A percentile compares a stretch with the other conserved stretches of the same genome.
Conservation (phyloP, 495 filamentous ascomycete genomes). For the Aspergillus biplanus region DNA sequence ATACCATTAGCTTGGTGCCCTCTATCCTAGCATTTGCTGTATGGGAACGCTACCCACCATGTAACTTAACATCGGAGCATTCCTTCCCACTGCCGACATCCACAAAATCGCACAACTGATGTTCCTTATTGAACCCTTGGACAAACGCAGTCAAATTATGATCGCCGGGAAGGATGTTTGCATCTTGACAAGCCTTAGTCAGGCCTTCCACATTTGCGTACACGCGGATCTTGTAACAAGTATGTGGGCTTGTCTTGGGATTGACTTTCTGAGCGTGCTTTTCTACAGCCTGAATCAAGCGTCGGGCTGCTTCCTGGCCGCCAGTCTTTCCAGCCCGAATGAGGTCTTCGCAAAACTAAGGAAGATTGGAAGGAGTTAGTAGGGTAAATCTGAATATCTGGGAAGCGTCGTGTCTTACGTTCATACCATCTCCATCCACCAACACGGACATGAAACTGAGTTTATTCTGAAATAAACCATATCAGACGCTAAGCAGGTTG, state of each 20-base stretch:
- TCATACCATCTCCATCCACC: conserved; percentile 39
- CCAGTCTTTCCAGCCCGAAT: conserved; percentile 28
- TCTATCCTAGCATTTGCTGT: neutral
- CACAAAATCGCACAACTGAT: conserved; percentile 35
- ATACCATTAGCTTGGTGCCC: neutral
- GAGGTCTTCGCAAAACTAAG: conserved; percentile 27
- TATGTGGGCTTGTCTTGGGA: conserved; percentile 17
- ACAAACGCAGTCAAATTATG: conserved; percentile 29
- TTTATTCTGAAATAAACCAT: conserved; percentile 19
- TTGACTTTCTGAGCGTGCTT: conserved; percentile 15
- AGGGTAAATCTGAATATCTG: neutral
- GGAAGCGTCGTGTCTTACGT: conserved; percentile 23
- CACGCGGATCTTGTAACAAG: conserved; percentile 30
- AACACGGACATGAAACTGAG: conserved; percentile 33
- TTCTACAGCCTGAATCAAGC: conserved; percentile 22
- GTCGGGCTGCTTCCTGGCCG: conserved; percentile 28
- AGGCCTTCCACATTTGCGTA: conserved; percentile 39
- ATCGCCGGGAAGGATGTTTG: conserved; percentile 16
- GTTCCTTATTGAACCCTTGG: conserved; percentile 40
- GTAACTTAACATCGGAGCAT: conserved; percentile 37
- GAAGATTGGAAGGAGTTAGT: neutral
- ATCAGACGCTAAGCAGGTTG: neutral
- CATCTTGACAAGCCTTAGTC: conserved; percentile 29
- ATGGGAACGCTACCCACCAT: conserved; percentile 20
- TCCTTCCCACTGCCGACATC: conserved; percentile 40